Base-by-base conservation (phyloP, 495 filamentous ascomycete genomes). In the Lasiosphaeria ovina region DNA sequence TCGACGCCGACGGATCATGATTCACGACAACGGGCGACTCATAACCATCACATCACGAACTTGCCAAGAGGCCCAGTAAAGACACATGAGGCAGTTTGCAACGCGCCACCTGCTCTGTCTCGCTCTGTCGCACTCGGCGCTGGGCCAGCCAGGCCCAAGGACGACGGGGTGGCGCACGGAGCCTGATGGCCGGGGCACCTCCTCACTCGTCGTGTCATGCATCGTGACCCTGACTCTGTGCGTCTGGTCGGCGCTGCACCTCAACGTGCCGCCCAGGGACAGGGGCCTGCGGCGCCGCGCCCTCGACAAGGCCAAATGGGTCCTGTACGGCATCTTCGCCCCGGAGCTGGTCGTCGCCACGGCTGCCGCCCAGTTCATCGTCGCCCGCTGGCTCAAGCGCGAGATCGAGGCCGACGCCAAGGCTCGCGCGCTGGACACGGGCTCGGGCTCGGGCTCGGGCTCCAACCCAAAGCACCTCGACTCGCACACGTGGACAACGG, bases 171-270 rank as follows among this genome's bases (percentile, higher is more conserved):
- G 31, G 57, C 57, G 36, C 32, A 6, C 57, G 4, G 61, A 62
- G 35, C 61, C 61, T 7, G 55, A 62, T 17, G 61, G 61, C 33
- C 55, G 55, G 7, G 55, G 61, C 11, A 62, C 61, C 17, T 45
- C 57, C 17, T 54, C 58, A 7, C 58, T 64, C 11, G 10, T 64
- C 24, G 35, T 60, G 10, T 55, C 58, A 1, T 64, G 54, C 38
- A 32, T 64, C 40, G 45, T 58, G 7, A 60, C 62, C 10, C 54
- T 64, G 16, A 60, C 50, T 14, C 62, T 64, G 12, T 64, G 58
- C 17, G 62, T 64, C 34, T 64, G 58, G 54, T 58, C 62, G n/a
- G 62, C 62, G 6, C 47, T 64, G 16, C 62, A 64, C 31, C 58
- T 64, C 62, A 64, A 64, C 14, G 62, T 64, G 7, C 62, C 57